Base-by-base conservation (phyloP, 2,329 filamentous ascomycete genomes). In the Xylaria multiplex region DNA sequence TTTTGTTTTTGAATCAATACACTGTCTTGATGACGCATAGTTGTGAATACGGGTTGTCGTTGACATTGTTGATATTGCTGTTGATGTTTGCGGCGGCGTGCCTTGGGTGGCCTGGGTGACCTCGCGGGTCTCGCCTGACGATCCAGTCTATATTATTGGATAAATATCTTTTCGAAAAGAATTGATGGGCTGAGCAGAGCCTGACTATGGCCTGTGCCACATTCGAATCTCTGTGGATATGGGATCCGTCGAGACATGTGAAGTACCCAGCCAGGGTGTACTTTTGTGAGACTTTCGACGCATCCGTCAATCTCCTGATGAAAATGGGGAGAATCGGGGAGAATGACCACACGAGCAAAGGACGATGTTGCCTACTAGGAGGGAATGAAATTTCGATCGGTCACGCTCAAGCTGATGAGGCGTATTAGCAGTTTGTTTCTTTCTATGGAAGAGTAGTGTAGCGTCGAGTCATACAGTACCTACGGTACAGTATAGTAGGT, bases 221-320 rank as follows among this genome's bases (percentile, higher is more conserved):
- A 52, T 37, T 40, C 27, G 50, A 42, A 40, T 40, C 37, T 46
- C 32, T 55, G 14, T 52, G 53, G 53, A 13, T 55, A 14, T 19
- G 11, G 8, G 45, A 62, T 57, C n/a, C 2, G 35, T 43, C 35
- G 53, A 62, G 35, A 37, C 40, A 43, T 32, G 37, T 19, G 3
- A 49, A 49, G 56, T 49, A 59, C 43, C 46, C n/a, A 35, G 43
- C 13, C 24, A 30, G 24, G 57, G 24, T 13, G 16, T 35, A 35
- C n/a, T 53, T 40, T 14, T 24, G 35, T 16, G 35, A 58, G 54
- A 42, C 43, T 48, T 37, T 43, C 19, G 35, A 49, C 50, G 27
- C 42, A 62, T 58, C 60, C 63, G 59, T 65, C 63, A 50, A 59
- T 35, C 22, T 37, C 42, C 49, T 50, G 56, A 67, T 57, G 19